Percentiles rank a stretch among this genome's conserved stretches.
These are phyloP conservation scores for Malassezia sympodialis DNA, from an alignment of 1,284 basidiomycete genomes.

Conservation along the genomic window DNA sequence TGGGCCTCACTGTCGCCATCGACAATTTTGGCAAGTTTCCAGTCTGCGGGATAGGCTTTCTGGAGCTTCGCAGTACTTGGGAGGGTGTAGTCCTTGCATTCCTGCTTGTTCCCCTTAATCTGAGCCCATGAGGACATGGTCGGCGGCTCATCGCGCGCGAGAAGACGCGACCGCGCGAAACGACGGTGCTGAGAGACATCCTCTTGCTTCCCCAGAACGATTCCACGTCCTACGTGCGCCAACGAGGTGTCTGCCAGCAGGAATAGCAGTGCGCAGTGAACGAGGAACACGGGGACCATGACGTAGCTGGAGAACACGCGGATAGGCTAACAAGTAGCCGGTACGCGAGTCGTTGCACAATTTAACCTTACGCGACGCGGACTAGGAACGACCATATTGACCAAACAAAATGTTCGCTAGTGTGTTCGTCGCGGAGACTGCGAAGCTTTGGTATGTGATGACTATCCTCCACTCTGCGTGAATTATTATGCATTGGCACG, in stretches of 20 bases:
- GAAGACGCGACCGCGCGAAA: background rate
- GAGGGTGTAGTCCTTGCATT: conserved; percentile 1
- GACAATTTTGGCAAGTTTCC: conserved; percentile 15
- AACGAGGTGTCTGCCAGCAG: background rate
- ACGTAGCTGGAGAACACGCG: background rate
- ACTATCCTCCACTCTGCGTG: background rate
- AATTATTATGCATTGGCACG: background rate
- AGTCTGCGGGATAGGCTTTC: conserved; percentile 27
- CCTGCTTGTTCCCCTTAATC: background rate
- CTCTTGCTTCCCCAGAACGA: background rate
- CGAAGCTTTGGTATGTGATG: background rate
- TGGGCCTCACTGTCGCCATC: conserved; percentile 2
- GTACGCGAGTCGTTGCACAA: background rate
- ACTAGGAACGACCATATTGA: background rate
- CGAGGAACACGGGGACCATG: background rate
- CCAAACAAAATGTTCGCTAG: background rate
- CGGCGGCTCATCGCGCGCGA: background rate
- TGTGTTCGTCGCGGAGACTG: background rate
- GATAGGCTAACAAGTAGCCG: background rate
- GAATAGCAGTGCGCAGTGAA: background rate
- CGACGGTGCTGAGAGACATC: background rate
- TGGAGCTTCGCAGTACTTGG: background rate
- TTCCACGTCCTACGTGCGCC: background rate
- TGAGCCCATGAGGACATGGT: background rate
- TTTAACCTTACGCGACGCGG: background rate